These are phyloP conservation scores for Striga asiatica DNA, from an alignment of 257 asterid genomes.

Conservation along the genomic window DNA sequence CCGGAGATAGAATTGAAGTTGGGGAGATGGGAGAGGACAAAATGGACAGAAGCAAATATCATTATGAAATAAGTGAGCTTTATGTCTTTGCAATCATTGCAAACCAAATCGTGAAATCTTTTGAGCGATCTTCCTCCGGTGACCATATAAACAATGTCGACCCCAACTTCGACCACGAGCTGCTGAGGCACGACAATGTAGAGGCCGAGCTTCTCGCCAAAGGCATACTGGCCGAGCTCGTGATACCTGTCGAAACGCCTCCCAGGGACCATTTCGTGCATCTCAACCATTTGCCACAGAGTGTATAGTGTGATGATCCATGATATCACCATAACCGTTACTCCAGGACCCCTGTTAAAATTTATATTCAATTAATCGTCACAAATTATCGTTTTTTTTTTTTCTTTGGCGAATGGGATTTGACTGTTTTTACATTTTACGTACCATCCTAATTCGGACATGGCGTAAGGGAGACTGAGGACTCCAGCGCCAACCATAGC, in stretches of 20 bases:
- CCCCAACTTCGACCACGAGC: conserved; percentile 69
- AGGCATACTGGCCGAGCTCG: conserved; percentile 84
- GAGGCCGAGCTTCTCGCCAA: conserved; percentile 79
- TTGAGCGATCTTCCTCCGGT: conserved; percentile 75
- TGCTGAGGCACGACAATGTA: conserved; percentile 93
- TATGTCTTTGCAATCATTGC: conserved; percentile 33
- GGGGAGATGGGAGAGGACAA: conserved; percentile 88
- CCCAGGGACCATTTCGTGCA: conserved; percentile 96
- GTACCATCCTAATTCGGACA: conserved; percentile 70
- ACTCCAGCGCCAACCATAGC: conserved; percentile 97
- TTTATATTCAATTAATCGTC: too few relatives aligned
- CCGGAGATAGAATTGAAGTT: conserved; percentile 87
- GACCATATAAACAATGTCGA: conserved; percentile 86
- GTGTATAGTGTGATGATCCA: conserved; percentile 83
- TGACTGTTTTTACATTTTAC: neutral
- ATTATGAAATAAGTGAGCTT: conserved; percentile 67
- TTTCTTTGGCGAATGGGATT: too few relatives aligned
- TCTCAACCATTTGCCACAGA: conserved; percentile 93
- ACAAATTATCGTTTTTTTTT: too few relatives aligned
- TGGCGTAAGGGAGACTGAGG: conserved; percentile 78
- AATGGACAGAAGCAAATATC: conserved; percentile 90
- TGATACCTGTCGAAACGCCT: conserved; percentile 88
- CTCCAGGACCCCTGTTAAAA: conserved; percentile 70
- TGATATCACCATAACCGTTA: conserved; percentile 59
- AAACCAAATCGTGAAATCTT: conserved; percentile 52